Evolutionary conservation across 1,284 basidiomycete species (phyloP).

Genomic region (Leccinum colubrinum): DNA sequence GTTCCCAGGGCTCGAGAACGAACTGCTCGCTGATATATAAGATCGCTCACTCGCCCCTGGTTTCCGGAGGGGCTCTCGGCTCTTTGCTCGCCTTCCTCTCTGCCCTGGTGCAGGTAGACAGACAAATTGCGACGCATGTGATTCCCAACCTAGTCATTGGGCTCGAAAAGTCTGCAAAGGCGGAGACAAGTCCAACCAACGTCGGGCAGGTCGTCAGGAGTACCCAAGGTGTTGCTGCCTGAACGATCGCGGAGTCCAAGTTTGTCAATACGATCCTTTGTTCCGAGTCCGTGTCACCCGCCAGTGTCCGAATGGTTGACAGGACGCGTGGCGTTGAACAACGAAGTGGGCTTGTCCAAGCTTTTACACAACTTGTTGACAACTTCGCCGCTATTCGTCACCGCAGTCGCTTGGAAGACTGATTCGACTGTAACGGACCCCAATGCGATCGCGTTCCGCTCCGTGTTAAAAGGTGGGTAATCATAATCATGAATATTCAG

Average conservation of each 20-base stretch:
- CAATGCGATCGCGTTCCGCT: constrained; percentile 79
- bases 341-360: constrained; percentile 56
- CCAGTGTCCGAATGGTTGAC: constrained; percentile 4
- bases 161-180: constrained; percentile 55
- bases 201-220: constrained; percentile 79
- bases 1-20: constrained; percentile 70
- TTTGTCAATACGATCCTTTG: constrained; percentile 51
- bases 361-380: constrained; percentile 58
- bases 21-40: constrained; percentile 70
- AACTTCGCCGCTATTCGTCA: constrained; percentile 71
- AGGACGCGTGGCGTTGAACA: constrained; percentile 48
- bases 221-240: constrained; percentile 68
- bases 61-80: constrained; percentile 76
- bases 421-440: constrained; percentile 73
- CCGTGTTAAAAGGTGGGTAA: constrained; percentile 74
- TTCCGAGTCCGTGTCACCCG: neutral
- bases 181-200: constrained; percentile 60
- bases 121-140: constrained; percentile 75
- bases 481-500: neutral
- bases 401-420: constrained; percentile 61
- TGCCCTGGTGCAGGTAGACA: constrained; percentile 78
- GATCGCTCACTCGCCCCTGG: constrained; percentile 75
- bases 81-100: constrained; percentile 80
- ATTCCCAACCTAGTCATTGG: constrained; percentile 68
- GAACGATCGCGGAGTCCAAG: constrained; percentile 76